Evolutionary conservation across 1,284 basidiomycete genomes (phyloP).

Genomic region (Cryptococcus sp.): DNA sequence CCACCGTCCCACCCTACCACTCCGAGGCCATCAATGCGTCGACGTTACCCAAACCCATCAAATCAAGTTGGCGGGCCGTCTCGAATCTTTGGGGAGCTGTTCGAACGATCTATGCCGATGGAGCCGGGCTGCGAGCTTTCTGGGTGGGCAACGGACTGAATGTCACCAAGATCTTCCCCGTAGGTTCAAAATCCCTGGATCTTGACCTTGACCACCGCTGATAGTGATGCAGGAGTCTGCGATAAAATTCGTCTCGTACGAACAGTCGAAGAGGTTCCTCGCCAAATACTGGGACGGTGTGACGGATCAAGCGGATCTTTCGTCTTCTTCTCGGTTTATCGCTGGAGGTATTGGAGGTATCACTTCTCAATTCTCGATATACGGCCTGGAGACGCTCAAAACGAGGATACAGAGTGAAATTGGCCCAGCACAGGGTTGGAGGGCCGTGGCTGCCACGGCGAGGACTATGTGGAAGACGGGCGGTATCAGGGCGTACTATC

Average conservation of each 20-base stretch:
- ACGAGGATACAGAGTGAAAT: slow-evolving; percentile 90
- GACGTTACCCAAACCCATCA: slow-evolving; percentile 16
- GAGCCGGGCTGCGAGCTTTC: slow-evolving; percentile 77
- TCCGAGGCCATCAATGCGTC: slow-evolving; percentile 44
- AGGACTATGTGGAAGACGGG: slow-evolving; percentile 70
- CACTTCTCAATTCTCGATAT: slow-evolving; percentile 72
- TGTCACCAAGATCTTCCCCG: slow-evolving; percentile 80
- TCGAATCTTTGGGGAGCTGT: slow-evolving; percentile 69
- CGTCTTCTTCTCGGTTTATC: slow-evolving; percentile 84
- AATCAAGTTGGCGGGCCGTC: slow-evolving; percentile 50
- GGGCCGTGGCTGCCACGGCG: slow-evolving; percentile 57
- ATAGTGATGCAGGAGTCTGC: slow-evolving; percentile 67
- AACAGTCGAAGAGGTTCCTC: slow-evolving; percentile 90
- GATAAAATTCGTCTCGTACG: slow-evolving; percentile 96
- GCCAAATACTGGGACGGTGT: slow-evolving; percentile 88
- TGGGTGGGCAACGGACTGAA: slow-evolving; percentile 68
- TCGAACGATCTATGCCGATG: slow-evolving; percentile 72
- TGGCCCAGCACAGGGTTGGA: slow-evolving; percentile 54
- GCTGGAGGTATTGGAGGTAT: slow-evolving; percentile 95
- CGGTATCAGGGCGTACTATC: slow-evolving; percentile 77
- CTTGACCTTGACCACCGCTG: no score
- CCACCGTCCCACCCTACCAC: slow-evolving; percentile 46
- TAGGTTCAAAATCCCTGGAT: slow-evolving; percentile 28
- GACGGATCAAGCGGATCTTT: slow-evolving; percentile 82
- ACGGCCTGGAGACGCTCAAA: slow-evolving; percentile 52